A percentile compares a stretch with the other conserved stretches of the same genome.
Conservation (phyloP, 345 rosid species). For the Isatis tinctoria region DNA sequence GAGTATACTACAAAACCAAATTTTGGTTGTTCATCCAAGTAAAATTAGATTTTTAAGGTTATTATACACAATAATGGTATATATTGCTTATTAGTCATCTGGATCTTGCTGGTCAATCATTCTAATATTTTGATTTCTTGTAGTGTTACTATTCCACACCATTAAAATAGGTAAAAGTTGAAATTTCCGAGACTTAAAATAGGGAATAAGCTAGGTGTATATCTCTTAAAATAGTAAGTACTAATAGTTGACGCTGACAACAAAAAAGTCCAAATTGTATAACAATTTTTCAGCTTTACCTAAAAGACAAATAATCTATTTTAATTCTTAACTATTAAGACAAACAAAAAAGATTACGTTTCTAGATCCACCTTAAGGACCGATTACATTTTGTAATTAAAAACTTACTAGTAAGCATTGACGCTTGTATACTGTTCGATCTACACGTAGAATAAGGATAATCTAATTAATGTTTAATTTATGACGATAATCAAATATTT, state of each 20-base stretch:
- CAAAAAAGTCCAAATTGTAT: neutral
- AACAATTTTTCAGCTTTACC: neutral
- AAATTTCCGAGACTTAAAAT: neutral
- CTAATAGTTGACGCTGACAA: neutral
- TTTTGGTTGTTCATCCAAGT: neutral
- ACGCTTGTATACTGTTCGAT: neutral
- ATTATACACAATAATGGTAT: neutral
- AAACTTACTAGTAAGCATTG: neutral
- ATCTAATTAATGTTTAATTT: neutral
- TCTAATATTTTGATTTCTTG: neutral
- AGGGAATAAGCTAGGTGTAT: neutral
- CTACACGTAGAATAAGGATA: constrained; percentile 19
- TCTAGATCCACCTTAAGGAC: neutral
- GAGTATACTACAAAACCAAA: neutral
- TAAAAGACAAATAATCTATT: neutral
- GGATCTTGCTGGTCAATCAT: too few relatives aligned
- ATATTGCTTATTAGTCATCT: neutral
- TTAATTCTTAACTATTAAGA: neutral
- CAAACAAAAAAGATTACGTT: neutral
- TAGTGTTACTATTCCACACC: neutral
- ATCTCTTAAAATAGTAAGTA: constrained; percentile 21
- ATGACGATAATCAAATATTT: neutral
- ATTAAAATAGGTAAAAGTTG: neutral
- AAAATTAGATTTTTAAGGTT: neutral
- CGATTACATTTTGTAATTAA: neutral